Evolutionary conservation across 768 basidiomycete species (phyloP).

Genomic region (Fomitopsis serialis): DNA sequence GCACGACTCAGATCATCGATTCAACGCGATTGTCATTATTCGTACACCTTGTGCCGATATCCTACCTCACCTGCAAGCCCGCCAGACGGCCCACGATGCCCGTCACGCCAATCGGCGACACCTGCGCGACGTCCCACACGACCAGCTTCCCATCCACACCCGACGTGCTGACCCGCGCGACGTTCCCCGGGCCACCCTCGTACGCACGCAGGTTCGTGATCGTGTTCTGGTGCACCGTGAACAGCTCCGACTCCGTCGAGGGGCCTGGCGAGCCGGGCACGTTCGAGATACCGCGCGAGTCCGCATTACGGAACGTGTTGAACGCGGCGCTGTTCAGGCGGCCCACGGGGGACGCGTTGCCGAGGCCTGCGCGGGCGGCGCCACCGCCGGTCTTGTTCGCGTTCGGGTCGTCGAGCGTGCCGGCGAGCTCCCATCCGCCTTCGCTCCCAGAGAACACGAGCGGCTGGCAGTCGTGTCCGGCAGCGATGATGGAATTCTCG

Average conservation of each 20-base stretch:
- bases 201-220: constrained; percentile 89
- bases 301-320: constrained; percentile 89
- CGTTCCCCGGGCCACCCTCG: constrained; percentile 48
- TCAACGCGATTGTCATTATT: not conserved
- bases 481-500: constrained; percentile 80
- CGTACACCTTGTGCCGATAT: constrained; percentile 13
- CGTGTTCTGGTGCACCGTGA: constrained; percentile 96
- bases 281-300: constrained; percentile 56
- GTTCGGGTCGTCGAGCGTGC: constrained; percentile 82
- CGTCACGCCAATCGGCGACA: constrained; percentile 34
- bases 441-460: constrained; percentile 75
- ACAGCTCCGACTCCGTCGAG: constrained; percentile 63
- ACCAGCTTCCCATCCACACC: constrained; percentile 94
- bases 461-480: constrained; percentile 97
- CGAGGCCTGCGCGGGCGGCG: constrained; percentile 36
- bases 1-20: not conserved
- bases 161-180: constrained; percentile 79
- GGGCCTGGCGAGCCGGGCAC: constrained; percentile 29
- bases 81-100: constrained; percentile 21
- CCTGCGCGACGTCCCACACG: constrained; percentile 77
- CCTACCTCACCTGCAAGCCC: constrained; percentile 23
- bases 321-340: constrained; percentile 92
- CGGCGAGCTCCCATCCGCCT: constrained; percentile 72
- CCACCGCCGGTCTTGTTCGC: constrained; percentile 38
- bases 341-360: constrained; percentile 39